Conservation (phyloP, 129 eudicot genomes). For the Silybum marianum region DNA sequence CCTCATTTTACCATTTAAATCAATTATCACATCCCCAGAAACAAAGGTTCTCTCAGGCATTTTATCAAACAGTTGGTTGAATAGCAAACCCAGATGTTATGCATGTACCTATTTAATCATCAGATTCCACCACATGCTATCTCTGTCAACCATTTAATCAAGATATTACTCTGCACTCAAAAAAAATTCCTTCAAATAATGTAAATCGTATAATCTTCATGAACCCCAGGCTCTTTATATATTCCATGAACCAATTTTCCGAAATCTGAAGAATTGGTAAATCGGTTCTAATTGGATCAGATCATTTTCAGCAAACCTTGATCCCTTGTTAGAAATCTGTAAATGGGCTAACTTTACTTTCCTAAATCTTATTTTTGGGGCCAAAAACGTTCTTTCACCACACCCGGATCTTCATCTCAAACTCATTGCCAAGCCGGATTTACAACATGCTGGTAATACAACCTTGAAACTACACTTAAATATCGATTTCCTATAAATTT, state of each 20-base stretch:
- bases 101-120: background rate
- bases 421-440: background rate
- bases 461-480: background rate
- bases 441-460: background rate
- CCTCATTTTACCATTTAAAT: background rate
- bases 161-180: background rate
- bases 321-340: background rate
- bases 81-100: background rate
- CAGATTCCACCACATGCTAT: background rate
- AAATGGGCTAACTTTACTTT: background rate
- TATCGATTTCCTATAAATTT: background rate
- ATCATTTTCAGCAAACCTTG: background rate
- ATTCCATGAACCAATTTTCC: background rate
- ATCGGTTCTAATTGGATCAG: background rate
- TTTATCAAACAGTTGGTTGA: slow-evolving; percentile 33
- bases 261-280: no score
- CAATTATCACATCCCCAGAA: background rate
- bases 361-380: background rate
- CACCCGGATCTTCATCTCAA: no score
- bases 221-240: background rate
- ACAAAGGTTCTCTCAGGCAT: slow-evolving; percentile 29
- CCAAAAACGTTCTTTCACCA: background rate
- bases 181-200: no score
- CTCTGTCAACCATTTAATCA: background rate
- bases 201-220: background rate